phyloP scores from a whole-genome alignment of 805 yeast species.

The Lipomyces sp. region DNA sequence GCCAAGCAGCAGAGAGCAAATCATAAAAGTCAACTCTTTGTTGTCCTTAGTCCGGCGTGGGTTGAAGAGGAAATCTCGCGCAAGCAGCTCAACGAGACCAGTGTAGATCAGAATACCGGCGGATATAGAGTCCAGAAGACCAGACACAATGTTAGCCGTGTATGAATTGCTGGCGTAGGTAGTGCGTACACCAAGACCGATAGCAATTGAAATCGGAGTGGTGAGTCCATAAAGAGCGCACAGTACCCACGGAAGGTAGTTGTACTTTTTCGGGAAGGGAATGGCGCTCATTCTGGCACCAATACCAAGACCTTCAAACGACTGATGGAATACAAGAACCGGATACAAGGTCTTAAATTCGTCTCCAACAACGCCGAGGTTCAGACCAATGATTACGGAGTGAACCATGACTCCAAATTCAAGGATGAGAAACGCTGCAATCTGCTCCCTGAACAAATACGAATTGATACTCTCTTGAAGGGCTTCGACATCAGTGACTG shows the following conservation, averaged over 20 bases:
- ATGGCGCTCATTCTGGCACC: slow-evolving; percentile 70
- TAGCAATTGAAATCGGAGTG: slow-evolving; percentile 72
- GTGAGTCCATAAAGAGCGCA: slow-evolving; percentile 60
- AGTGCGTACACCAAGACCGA: slow-evolving; percentile 72
- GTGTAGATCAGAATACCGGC: slow-evolving; percentile 75
- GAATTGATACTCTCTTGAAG: slow-evolving; percentile 10
- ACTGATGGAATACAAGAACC: slow-evolving; percentile 59
- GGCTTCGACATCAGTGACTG: slow-evolving; percentile 7
- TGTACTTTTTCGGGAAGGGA: slow-evolving; percentile 55
- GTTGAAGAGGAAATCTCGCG: slow-evolving; percentile 67
- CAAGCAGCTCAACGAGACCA: slow-evolving; percentile 74
- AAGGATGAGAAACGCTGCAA: slow-evolving; percentile 58
- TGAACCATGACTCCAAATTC: slow-evolving; percentile 85
- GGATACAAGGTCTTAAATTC: slow-evolving; percentile 73
- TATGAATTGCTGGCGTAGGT: slow-evolving; percentile 48
- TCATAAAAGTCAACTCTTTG: slow-evolving; percentile 17
- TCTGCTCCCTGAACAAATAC: slow-evolving; percentile 32
- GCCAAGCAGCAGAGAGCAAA: slow-evolving; percentile 47
- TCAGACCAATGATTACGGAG: slow-evolving; percentile 78
- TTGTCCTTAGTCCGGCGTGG: slow-evolving; percentile 47
- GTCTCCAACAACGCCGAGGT: slow-evolving; percentile 76
- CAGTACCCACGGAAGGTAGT: slow-evolving; percentile 58
- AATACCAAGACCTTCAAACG: slow-evolving; percentile 79
- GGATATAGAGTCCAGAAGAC: slow-evolving; percentile 70
- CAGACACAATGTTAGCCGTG: slow-evolving; percentile 60